These are phyloP conservation scores for Clarkia xantiana DNA, from an alignment of 345 rosid species.

Conservation along the genomic window DNA sequence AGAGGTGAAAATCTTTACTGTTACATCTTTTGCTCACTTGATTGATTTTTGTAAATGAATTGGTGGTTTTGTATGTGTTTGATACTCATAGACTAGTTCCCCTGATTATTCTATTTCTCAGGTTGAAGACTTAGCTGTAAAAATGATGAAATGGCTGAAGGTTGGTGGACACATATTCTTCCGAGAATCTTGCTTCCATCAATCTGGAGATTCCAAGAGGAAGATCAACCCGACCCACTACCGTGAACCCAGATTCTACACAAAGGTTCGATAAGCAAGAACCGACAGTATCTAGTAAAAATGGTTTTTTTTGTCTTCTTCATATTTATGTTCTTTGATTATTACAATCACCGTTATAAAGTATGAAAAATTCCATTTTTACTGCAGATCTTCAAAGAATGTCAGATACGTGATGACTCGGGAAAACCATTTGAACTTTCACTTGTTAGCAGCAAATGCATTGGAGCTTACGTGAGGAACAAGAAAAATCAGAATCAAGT, in stretches of 20 bases:
- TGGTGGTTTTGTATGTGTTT: not conserved
- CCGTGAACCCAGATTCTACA: conserved; percentile 86
- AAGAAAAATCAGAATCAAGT: conserved; percentile 95
- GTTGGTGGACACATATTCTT: conserved; percentile 83
- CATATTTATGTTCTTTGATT: not conserved
- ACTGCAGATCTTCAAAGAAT: conserved; percentile 68
- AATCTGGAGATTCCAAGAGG: conserved; percentile 74
- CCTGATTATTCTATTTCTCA: conserved; percentile 2
- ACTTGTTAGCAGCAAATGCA: conserved; percentile 70
- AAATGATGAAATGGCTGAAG: conserved; percentile 76
- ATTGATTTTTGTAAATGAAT: too few species aligned
- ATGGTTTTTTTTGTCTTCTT: too few species aligned
- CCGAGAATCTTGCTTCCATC: conserved; percentile 93
- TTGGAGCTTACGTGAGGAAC: conserved; percentile 87
- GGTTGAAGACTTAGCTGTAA: conserved; percentile 63
- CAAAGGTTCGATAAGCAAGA: conserved; percentile 33
- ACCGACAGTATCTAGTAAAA: too few species aligned
- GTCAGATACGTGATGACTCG: conserved; percentile 29
- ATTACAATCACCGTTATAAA: not conserved
- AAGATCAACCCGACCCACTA: conserved; percentile 83
- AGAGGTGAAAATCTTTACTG: conserved; percentile 36
- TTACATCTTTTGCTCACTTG: not conserved
- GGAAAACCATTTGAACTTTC: conserved; percentile 70
- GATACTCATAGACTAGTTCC: not conserved
- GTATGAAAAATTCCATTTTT: not conserved